phyloP scores from a whole-genome alignment of 768 basidiomycete genomes.

The Xerocomellus amylosporus region DNA sequence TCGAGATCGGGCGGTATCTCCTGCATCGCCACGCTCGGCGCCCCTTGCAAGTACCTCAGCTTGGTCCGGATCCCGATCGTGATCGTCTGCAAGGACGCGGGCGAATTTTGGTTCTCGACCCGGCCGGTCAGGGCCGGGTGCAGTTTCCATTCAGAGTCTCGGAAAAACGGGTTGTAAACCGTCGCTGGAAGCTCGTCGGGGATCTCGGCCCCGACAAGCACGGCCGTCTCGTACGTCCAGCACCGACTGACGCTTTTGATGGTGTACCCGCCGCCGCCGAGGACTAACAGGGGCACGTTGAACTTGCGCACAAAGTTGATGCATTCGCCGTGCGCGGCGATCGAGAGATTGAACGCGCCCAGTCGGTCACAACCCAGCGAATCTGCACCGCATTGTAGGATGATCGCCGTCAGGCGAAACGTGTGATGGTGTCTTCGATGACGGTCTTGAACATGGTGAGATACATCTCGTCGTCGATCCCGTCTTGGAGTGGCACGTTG shows the following conservation, averaged over 20 bases:
- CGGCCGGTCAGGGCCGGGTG: conserved; percentile 90
- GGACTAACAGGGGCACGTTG: conserved; percentile 83
- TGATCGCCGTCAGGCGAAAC: conserved; percentile 87
- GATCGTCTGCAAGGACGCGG: conserved; percentile 80
- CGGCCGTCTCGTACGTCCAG: conserved; percentile 97
- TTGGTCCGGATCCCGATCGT: conserved; percentile 84
- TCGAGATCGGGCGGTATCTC: conserved; percentile 93
- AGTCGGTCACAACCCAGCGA: conserved; percentile 92
- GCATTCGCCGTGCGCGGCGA: conserved; percentile 97
- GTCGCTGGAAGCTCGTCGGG: conserved; percentile 87
- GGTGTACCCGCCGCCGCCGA: conserved; percentile 96
- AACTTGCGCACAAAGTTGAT: conserved; percentile 95
- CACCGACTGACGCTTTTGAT: conserved; percentile 97
- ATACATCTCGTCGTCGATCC: conserved; percentile 97
- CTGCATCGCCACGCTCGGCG: conserved; percentile 95
- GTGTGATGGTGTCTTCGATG: conserved; percentile 89
- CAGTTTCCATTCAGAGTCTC: conserved; percentile 86
- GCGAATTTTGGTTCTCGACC: conserved; percentile 90
- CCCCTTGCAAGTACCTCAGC: conserved; percentile 88
- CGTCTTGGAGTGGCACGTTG: conserved; percentile 93
- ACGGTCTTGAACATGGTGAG: conserved; percentile 93
- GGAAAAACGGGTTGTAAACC: conserved; percentile 91
- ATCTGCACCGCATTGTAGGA: conserved; percentile 96
- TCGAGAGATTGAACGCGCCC: conserved; percentile 96
- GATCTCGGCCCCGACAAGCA: conserved; percentile 79